These are phyloP conservation scores for Termitomyces sp. DNA, from an alignment of 768 basidiomycete genomes.

Conservation along the genomic window DNA sequence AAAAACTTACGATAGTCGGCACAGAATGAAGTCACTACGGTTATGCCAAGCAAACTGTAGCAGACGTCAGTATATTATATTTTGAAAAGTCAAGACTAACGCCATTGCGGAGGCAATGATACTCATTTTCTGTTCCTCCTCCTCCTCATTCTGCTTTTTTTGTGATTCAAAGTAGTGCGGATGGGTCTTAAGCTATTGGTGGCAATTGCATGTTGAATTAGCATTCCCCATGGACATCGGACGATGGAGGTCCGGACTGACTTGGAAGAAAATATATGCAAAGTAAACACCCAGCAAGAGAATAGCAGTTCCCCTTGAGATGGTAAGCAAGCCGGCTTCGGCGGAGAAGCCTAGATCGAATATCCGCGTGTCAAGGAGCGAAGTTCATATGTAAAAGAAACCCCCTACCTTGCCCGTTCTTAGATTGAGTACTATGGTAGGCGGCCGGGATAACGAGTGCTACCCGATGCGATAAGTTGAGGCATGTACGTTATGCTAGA, in stretches of 20 bases:
- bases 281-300: slow-evolving; percentile 70
- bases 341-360: slow-evolving; percentile 20
- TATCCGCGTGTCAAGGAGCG: background rate
- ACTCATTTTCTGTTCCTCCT: slow-evolving; percentile 56
- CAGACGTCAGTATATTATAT: background rate
- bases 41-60: slow-evolving; percentile 60
- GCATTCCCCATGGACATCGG: background rate
- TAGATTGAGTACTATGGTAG: slow-evolving; percentile 47
- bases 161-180: slow-evolving; percentile 46
- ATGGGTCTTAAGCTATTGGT: slow-evolving; percentile 63
- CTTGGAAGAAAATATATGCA: slow-evolving; percentile 73
- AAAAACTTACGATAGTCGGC: slow-evolving; percentile 72
- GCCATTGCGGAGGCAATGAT: slow-evolving; percentile 55
- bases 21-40: slow-evolving; percentile 80
- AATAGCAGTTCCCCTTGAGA: slow-evolving; percentile 79
- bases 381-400: background rate
- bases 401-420: slow-evolving; percentile 8
- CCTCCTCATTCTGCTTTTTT: slow-evolving; percentile 1
- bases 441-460: slow-evolving; percentile 91
- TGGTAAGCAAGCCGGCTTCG: slow-evolving; percentile 52
- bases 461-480: slow-evolving; percentile 12
- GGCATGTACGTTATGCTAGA: background rate
- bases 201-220: background rate
- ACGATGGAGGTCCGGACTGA: slow-evolving; percentile 20
- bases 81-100: slow-evolving; percentile 15